A percentile compares a stretch with the other conserved stretches of the same genome.
Evolutionary conservation across 2,329 filamentous ascomycete species (phyloP).

Genomic region (Diaporthe sp.): DNA sequence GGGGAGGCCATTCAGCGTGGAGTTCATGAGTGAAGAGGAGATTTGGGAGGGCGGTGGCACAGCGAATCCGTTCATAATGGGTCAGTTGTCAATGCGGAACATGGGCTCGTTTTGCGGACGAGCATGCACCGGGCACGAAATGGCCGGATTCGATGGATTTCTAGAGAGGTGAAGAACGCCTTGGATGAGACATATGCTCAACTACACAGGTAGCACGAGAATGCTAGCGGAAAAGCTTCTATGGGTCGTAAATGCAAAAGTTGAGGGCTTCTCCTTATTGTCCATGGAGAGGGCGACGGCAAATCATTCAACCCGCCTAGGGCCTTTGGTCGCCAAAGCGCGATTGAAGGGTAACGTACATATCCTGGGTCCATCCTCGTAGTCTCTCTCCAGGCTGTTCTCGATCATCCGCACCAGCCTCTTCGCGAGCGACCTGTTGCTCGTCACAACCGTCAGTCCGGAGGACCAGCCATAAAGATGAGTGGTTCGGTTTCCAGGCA

Average conservation of each 20-base stretch:
- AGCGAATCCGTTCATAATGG: too few species aligned
- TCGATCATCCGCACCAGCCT: slow-evolving; percentile 38
- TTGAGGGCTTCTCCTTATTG: neutral
- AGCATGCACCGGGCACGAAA: too few species aligned
- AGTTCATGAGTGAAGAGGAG: too few species aligned
- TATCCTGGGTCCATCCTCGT: slow-evolving; percentile 37
- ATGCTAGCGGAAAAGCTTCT: neutral
- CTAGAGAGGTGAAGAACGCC: too few species aligned
- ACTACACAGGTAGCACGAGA: neutral
- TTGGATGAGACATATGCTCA: neutral
- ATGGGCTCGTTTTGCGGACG: too few species aligned
- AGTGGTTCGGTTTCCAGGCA: slow-evolving; percentile 35
- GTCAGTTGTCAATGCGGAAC: too few species aligned
- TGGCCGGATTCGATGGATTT: neutral
- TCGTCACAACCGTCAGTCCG: slow-evolving; percentile 32
- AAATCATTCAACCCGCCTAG: slow-evolving; percentile 24
- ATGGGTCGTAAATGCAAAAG: neutral
- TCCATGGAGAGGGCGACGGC: neutral
- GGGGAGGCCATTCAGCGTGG: too few species aligned
- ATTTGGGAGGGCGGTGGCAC: too few species aligned
- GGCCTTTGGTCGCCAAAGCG: slow-evolving; percentile 40
- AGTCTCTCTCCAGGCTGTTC: slow-evolving; percentile 33
- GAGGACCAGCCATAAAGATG: slow-evolving; percentile 34
- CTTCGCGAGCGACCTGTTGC: slow-evolving; percentile 35
- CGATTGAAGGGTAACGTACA: slow-evolving; percentile 37